These are phyloP conservation scores for Grifola frondosa DNA, from an alignment of 1,284 basidiomycete genomes.

Conservation along the genomic window DNA sequence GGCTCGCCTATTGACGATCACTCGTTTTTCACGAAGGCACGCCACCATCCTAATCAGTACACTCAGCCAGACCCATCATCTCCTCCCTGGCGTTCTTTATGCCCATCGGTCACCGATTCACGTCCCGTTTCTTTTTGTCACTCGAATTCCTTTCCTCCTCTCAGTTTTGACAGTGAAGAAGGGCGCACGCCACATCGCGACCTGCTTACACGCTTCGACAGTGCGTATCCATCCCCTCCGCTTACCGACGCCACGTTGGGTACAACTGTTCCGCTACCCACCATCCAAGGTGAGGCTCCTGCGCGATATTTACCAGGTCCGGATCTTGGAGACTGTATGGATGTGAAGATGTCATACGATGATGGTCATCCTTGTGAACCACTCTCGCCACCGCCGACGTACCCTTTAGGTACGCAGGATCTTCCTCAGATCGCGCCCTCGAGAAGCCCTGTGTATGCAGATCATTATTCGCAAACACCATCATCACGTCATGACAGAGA, in stretches of 20 bases:
- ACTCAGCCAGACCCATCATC: conserved; percentile 3
- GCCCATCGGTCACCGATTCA: conserved; percentile 7
- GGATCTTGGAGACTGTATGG: conserved; percentile 8
- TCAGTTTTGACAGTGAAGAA: conserved; percentile 12
- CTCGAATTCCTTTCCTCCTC: not conserved
- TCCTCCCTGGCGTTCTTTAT: conserved; percentile 13
- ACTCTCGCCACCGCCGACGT: conserved; percentile 25
- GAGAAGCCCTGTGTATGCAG: not conserved
- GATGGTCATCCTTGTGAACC: conserved; percentile 15
- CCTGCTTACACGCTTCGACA: conserved; percentile 7
- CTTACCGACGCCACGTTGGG: conserved; percentile 23
- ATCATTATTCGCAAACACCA: not conserved
- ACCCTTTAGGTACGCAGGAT: conserved; percentile 15
- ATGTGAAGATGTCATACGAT: conserved; percentile 23
- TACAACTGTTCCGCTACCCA: conserved; percentile 24
- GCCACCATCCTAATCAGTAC: conserved; percentile 9
- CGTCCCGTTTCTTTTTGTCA: conserved; percentile 1
- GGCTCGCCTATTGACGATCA: conserved; percentile 13
- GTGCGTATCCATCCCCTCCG: conserved; percentile 25
- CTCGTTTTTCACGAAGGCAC: conserved; percentile 11
- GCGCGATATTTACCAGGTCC: conserved; percentile 4
- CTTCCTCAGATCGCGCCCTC: conserved; percentile 11
- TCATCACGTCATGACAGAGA: not conserved
- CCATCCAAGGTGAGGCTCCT: conserved; percentile 7
- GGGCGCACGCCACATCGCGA: conserved; percentile 16